phyloP scores from a whole-genome alignment of 208 protist genomes.

The Acanthamoeba sp. region DNA sequence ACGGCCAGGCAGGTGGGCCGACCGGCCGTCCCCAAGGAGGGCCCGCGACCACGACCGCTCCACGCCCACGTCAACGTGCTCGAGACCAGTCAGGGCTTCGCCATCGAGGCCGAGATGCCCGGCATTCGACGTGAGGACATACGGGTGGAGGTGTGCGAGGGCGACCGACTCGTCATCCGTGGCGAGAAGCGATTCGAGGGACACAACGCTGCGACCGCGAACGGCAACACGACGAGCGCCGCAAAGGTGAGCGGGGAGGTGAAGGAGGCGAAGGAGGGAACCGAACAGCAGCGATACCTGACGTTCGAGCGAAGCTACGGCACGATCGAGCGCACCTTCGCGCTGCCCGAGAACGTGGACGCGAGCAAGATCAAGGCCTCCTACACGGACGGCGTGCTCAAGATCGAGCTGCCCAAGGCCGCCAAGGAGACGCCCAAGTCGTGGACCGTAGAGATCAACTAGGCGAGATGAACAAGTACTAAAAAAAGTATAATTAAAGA shows the following conservation, averaged over 20 bases:
- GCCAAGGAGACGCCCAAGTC: conserved; percentile 30
- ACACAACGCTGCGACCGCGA: background rate
- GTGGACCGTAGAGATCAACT: background rate
- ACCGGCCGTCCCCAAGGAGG: background rate
- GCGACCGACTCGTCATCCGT: background rate
- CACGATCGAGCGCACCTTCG: conserved; percentile 56
- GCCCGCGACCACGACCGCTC: background rate
- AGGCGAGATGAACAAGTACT: background rate
- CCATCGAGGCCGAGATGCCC: conserved; percentile 39
- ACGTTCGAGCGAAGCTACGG: conserved; percentile 61
- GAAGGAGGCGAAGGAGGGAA: conserved; percentile 34
- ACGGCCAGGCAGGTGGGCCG: background rate
- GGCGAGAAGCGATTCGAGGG: conserved; percentile 24
- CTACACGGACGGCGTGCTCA: conserved; percentile 71
- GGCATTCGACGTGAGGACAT: conserved; percentile 41
- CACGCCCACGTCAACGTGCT: conserved; percentile 14
- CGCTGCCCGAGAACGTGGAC: conserved; percentile 65
- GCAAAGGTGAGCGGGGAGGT: background rate
- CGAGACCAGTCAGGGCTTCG: conserved; percentile 1
- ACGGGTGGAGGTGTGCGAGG: background rate
- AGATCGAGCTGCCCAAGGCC: conserved; percentile 67
- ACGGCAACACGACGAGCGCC: background rate
- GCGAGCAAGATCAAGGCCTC: conserved; percentile 42
- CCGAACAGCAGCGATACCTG: conserved; percentile 1
- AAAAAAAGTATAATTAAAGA: too few species aligned